Base-by-base conservation (phyloP, 1,139 yeast species). In the Geotrichum europaeum region DNA sequence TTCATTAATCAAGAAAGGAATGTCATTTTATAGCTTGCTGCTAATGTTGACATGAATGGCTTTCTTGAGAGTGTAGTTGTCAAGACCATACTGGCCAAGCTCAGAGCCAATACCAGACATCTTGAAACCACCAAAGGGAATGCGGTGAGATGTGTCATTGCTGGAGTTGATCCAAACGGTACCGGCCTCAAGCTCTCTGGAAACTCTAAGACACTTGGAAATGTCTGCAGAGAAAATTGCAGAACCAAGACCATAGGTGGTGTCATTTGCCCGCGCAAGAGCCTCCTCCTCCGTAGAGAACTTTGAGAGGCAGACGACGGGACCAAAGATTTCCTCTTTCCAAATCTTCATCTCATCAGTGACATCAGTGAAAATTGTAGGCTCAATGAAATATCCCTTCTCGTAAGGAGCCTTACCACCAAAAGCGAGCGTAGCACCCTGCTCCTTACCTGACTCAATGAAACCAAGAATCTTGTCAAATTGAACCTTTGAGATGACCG, bases 71-170 rank as follows among this genome's bases (percentile, higher is more conserved):
- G 92, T 84, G 75, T 87, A 89, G 66, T 83, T 81, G 61, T 80
- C 79, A 64, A 89, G 79, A 60, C 95, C 96, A 67, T 85, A 83
- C 71, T 85, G 86, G 60, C 96, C 96, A 68, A 89, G 79, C 75
- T 90, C 96, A 72, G 96, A 83, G 58, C 96, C 96, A 65, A 87
- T 81, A 64, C 97, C 96, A 68, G 90, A 84, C 83, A 82, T 79
- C 76, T 89, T 89, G 67, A 78, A 79, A 51, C 88, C 88, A 65
- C 97, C 96, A 71, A 90, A 90, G 61, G 96, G 96, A 63, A 87
- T 81, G 65, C 83, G 84, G 62, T 79, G 73, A 68, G 86, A 90
- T 55, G 87, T 83, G 71, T 85, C 89, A 70, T 87, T 87, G 59
- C 92, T 86, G 9, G 89, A 83, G 78, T 89, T 89, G 71, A 89